These are phyloP conservation scores for Linnemannia zychae DNA, from an alignment of 192 early-diverging fungal species.

Conservation along the genomic window DNA sequence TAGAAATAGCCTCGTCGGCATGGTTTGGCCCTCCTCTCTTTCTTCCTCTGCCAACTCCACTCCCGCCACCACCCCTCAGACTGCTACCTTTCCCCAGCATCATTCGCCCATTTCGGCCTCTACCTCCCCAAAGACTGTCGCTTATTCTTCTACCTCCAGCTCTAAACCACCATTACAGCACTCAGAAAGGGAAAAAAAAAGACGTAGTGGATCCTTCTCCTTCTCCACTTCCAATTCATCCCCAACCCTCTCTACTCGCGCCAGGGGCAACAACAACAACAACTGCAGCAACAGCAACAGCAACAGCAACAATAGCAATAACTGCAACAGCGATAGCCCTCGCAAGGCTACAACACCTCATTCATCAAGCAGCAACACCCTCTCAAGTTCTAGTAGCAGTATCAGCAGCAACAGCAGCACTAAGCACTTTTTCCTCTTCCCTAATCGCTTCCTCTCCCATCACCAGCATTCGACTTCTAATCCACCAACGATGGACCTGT, in stretches of 20 bases:
- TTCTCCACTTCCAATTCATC: conserved; percentile 42
- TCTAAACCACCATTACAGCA: conserved; percentile 40
- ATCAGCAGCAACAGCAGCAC: conserved; percentile 4
- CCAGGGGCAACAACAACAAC: conserved; percentile 39
- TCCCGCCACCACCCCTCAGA: conserved; percentile 33
- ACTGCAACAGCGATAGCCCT: conserved; percentile 1
- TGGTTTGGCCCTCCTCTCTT: conserved; percentile 44
- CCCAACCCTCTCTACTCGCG: conserved; percentile 22
- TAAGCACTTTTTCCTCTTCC: conserved; percentile 33
- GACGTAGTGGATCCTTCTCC: conserved; percentile 52
- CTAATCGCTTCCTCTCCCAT: conserved; percentile 26
- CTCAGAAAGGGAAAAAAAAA: conserved; percentile 33
- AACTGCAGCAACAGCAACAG: background rate
- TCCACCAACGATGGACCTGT: conserved; percentile 8
- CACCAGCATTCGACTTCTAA: background rate
- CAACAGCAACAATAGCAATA: conserved; percentile 4
- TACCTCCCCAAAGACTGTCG: background rate
- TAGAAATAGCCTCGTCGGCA: conserved; percentile 45
- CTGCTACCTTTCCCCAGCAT: conserved; percentile 24
- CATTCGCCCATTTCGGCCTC: conserved; percentile 4
- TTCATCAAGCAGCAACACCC: conserved; percentile 9
- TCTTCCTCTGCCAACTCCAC: conserved; percentile 45
- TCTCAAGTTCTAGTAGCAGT: conserved; percentile 13
- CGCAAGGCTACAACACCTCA: conserved; percentile 4
- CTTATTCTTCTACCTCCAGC: background rate